A percentile compares a stretch with the other conserved stretches of the same genome.
These are phyloP conservation scores for Cytospora mali DNA, from an alignment of 2,329 filamentous ascomycete genomes.

Conservation along the genomic window DNA sequence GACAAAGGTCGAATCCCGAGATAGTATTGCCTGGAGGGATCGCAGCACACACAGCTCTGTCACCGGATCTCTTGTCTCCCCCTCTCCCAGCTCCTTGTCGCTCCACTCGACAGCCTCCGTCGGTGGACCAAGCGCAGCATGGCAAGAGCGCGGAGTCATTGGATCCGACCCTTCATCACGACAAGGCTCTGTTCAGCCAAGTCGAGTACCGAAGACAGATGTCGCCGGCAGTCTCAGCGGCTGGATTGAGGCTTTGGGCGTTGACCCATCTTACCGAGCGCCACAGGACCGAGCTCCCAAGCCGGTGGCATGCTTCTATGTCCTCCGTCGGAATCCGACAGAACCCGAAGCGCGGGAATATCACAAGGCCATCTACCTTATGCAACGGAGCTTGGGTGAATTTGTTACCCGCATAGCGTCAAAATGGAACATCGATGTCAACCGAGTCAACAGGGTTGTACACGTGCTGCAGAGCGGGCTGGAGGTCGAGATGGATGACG, in stretches of 20 bases:
- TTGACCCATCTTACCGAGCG: constrained; percentile 83
- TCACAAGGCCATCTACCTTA: constrained; percentile 84
- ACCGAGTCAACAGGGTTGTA: constrained; percentile 70
- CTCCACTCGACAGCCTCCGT: constrained; percentile 59
- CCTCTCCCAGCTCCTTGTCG: constrained; percentile 67
- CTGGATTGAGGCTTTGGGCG: constrained; percentile 89
- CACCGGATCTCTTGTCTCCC: constrained; percentile 64
- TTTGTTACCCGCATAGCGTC: constrained; percentile 71
- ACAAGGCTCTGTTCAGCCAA: constrained; percentile 56
- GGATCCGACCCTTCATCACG: constrained; percentile 46
- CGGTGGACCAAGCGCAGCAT: constrained; percentile 47
- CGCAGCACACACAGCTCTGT: constrained; percentile 60
- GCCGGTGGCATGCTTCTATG: constrained; percentile 84
- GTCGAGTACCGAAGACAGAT: constrained; percentile 56
- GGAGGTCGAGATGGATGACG: constrained; percentile 86
- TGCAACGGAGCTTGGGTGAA: constrained; percentile 73
- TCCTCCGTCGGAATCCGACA: constrained; percentile 60
- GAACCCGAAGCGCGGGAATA: constrained; percentile 60
- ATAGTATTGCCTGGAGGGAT: constrained; percentile 53
- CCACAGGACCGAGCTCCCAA: constrained; percentile 73
- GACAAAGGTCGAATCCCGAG: constrained; percentile 53
- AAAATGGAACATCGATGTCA: constrained; percentile 80
- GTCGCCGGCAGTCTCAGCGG: constrained; percentile 69
- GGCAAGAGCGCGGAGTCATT: constrained; percentile 60
- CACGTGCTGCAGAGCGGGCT: constrained; percentile 74